A percentile compares a stretch with the other conserved stretches of the same genome.
Conservation (phyloP, 2,329 filamentous ascomycete genomes). For the Pseudonectria foliicola region DNA sequence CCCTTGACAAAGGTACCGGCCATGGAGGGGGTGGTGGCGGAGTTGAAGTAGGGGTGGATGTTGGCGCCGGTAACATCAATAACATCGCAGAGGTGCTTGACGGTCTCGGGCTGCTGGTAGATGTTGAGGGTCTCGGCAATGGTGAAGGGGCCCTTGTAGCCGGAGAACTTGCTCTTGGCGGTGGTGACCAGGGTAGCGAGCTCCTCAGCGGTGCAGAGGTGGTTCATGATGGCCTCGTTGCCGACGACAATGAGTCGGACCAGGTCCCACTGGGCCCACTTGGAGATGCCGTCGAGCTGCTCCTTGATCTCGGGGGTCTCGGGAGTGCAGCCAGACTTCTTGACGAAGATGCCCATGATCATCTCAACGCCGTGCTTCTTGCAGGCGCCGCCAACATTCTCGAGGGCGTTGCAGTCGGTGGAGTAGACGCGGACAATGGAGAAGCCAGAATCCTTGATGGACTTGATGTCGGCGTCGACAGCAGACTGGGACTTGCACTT, state of each 20-base stretch:
- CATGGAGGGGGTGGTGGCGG: slow-evolving; percentile 49
- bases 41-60: slow-evolving; percentile 93
- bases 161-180: slow-evolving; percentile 60
- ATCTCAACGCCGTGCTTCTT: slow-evolving; percentile 62
- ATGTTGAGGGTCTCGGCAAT: slow-evolving; percentile 80
- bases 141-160: slow-evolving; percentile 70
- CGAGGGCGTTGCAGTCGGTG: slow-evolving; percentile 79
- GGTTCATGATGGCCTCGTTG: slow-evolving; percentile 84
- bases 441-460: slow-evolving; percentile 62
- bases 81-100: slow-evolving; percentile 56
- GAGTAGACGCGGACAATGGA: slow-evolving; percentile 74
- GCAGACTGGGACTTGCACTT: slow-evolving; percentile 57
- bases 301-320: slow-evolving; percentile 53
- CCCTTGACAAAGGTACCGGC: slow-evolving; percentile 71
- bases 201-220: slow-evolving; percentile 54
- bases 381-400: slow-evolving; percentile 65
- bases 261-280: slow-evolving; percentile 66
- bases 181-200: slow-evolving; percentile 65
- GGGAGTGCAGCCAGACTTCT: slow-evolving; percentile 53
- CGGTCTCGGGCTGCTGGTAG: slow-evolving; percentile 58
- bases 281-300: slow-evolving; percentile 67
- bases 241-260: slow-evolving; percentile 78
- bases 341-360: slow-evolving; percentile 85
- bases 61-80: slow-evolving; percentile 80
- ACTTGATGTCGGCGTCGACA: slow-evolving; percentile 53